A percentile compares a stretch with the other conserved stretches of the same genome.
These are phyloP conservation scores for Rhodotorula sp. DNA, from an alignment of 1,284 basidiomycete species.

Conservation along the genomic window DNA sequence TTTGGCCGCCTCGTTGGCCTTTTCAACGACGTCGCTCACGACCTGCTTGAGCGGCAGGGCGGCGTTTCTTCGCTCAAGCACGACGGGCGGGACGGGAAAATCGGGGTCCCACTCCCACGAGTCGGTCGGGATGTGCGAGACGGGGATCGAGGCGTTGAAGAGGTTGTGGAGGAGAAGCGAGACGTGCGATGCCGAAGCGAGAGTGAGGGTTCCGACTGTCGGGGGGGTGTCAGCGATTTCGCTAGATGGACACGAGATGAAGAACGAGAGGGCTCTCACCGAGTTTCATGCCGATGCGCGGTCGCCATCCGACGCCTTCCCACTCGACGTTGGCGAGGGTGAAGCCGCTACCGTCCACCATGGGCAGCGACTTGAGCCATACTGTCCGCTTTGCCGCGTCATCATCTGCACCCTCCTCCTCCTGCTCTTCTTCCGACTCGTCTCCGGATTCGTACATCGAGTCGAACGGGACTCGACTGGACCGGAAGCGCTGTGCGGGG, in stretches of 20 bases:
- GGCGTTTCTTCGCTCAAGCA: slow-evolving; percentile 15
- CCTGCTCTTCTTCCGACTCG: slow-evolving; percentile 4
- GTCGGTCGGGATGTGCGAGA: slow-evolving; percentile 79
- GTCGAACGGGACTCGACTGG: slow-evolving; percentile 26
- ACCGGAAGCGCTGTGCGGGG: slow-evolving; percentile 63
- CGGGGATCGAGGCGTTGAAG: slow-evolving; percentile 95
- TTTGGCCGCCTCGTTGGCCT: slow-evolving; percentile 39
- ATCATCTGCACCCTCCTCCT: background rate
- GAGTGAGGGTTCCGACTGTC: slow-evolving; percentile 76
- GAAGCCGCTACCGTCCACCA: slow-evolving; percentile 78
- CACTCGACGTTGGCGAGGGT: slow-evolving; percentile 73
- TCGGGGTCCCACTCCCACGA: slow-evolving; percentile 83
- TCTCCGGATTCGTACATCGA: background rate
- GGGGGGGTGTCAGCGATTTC: slow-evolving; percentile 7
- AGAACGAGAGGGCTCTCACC: slow-evolving; percentile 55
- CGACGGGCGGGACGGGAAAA: slow-evolving; percentile 35
- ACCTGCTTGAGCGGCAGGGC: slow-evolving; percentile 10
- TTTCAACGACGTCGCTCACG: slow-evolving; percentile 38
- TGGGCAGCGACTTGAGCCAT: slow-evolving; percentile 33
- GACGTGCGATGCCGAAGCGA: slow-evolving; percentile 91
- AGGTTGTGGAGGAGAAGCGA: slow-evolving; percentile 88
- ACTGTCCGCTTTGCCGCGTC: slow-evolving; percentile 6
- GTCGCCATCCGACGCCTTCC: slow-evolving; percentile 85
- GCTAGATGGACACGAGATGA: background rate
- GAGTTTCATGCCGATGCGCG: slow-evolving; percentile 77